Evolutionary conservation across 345 rosid genomes (phyloP).

Genomic region (Cardiospermum halicacabum): DNA sequence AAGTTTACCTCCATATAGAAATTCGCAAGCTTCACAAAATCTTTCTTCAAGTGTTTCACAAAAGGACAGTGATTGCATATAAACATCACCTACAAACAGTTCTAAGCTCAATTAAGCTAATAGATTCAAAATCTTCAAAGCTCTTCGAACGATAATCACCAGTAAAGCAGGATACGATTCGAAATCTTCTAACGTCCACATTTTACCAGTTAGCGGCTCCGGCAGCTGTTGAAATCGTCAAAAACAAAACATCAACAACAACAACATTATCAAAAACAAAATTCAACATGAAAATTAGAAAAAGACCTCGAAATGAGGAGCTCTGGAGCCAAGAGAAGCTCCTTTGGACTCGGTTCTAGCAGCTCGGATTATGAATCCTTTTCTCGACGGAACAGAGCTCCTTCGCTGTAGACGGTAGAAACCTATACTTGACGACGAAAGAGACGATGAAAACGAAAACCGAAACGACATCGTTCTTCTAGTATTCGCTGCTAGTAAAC

Average conservation of each 20-base stretch:
- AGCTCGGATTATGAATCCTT: conserved; percentile 47
- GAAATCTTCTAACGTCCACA: conserved; percentile 76
- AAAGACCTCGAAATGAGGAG: conserved; percentile 61
- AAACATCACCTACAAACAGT: conserved; percentile 65
- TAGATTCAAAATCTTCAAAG: not conserved
- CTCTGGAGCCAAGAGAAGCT: conserved; percentile 55
- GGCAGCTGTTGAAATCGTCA: conserved; percentile 39
- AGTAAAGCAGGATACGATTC: conserved; percentile 73
- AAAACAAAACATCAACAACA: not conserved
- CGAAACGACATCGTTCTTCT: not conserved
- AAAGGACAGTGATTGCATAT: conserved; percentile 94
- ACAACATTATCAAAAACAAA: not conserved
- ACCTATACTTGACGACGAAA: conserved; percentile 20
- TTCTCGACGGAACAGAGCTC: conserved; percentile 24
- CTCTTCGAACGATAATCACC: conserved; percentile 29
- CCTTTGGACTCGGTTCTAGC: conserved; percentile 60
- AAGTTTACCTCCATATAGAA: conserved; percentile 66
- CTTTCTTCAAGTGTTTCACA: conserved; percentile 87
- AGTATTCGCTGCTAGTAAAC: conserved; percentile 4
- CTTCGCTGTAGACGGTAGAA: conserved; percentile 26
- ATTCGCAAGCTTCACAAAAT: conserved; percentile 67
- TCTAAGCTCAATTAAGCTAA: not conserved
- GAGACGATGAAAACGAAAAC: conserved; percentile 17
- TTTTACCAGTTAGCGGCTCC: conserved; percentile 79
- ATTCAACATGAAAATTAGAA: not conserved